Conservation (phyloP, 331 rosid species). For the Ulmus americana region DNA sequence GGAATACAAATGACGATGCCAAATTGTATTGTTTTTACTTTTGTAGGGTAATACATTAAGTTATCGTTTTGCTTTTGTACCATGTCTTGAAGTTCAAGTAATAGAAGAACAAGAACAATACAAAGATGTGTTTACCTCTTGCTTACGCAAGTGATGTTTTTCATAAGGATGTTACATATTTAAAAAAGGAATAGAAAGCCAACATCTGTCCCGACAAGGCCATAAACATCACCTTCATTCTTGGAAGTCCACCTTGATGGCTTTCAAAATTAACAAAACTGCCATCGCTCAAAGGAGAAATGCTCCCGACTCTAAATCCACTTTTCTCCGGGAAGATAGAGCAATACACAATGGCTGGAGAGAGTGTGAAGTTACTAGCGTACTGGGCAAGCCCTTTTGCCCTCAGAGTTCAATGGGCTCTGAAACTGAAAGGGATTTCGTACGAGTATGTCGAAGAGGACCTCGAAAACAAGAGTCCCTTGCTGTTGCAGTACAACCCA, state of each 20-base stretch:
- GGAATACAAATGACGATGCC: too few species aligned
- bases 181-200: too few species aligned
- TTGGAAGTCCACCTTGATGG: neutral
- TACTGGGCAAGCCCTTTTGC: slow-evolving; percentile 34
- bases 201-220: too few species aligned
- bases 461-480: slow-evolving; percentile 32
- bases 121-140: too few species aligned
- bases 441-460: slow-evolving; percentile 38
- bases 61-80: too few species aligned
- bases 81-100: too few species aligned
- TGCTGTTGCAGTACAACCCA: slow-evolving; percentile 42
- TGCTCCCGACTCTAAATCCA: neutral
- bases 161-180: neutral
- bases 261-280: neutral
- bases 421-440: slow-evolving; percentile 35
- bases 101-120: too few species aligned
- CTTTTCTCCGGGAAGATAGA: neutral
- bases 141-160: too few species aligned
- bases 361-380: slow-evolving; percentile 29
- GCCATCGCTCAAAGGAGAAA: neutral
- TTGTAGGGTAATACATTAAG: too few species aligned
- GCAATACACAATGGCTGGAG: slow-evolving; percentile 24
- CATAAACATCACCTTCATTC: neutral
- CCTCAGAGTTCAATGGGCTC: slow-evolving; percentile 38
- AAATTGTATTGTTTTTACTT: too few species aligned